Evolutionary conservation across 169 alveolate genomes (phyloP), one percentile per base, ranked within the genome.

Genomic region (Eimeria brunetti): DNA sequence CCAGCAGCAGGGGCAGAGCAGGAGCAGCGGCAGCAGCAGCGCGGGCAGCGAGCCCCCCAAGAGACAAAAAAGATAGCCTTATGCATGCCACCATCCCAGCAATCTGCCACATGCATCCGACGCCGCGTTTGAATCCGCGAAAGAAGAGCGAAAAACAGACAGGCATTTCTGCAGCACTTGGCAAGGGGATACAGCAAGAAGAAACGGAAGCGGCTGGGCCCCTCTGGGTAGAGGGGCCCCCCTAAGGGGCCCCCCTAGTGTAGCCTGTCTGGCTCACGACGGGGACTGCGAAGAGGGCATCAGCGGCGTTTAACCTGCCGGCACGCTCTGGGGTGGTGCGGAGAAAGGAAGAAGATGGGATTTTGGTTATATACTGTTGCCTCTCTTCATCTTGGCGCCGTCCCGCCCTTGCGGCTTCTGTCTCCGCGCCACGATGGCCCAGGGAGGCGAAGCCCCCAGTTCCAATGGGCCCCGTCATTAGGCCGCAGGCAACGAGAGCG

Each of bases 301-400:
- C 94, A 0, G 84, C 86, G 18, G 85, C 94, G 49, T 11, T 69
- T 58, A 71, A 78, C 33, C 80, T 75, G 60, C 73, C 78, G 5
- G 36, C 46, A 9, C 76, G 38, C 27, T 89, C 88, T 14, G 94
- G 78, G 41, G 44, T 12, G 53, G 73, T 20, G 76, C 88, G 62
- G 11, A 93, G 94, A 51, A 93, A 93, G 16, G 96, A 60, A n/a
- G 89, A 44, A 71, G 91, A 75, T 1, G 96, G 96, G 67, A 56
- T n/a, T 58, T 93, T 93, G 83, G 89, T 80, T 53, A 93, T 93
- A 83, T 93, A 93, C 81, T 83, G 91, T 73, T 92, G 88, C 64
- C 92, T 69, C 58, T 92, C 95, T 16, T 44, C 85, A 22, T 67
- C 86, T 56, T 62, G 76, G 92, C 69, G 92, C 49, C 80, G 71